These are phyloP conservation scores for Exophiala aquamarina DNA, from an alignment of 2,329 filamentous ascomycete species.

Conservation along the genomic window DNA sequence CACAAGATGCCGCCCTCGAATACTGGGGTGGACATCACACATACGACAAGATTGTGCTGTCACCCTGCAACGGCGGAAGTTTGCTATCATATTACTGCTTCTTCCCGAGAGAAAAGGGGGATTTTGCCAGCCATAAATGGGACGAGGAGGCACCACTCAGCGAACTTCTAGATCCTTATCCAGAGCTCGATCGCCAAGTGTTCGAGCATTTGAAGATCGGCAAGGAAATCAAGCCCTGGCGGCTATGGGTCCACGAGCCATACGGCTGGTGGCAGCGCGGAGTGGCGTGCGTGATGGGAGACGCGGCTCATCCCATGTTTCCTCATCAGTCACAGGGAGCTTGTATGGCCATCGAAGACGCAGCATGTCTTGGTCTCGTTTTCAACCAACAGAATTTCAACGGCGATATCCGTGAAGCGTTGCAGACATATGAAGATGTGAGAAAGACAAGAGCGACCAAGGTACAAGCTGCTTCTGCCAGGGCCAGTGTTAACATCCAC, in stretches of 20 bases:
- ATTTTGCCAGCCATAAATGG: conserved; percentile 64
- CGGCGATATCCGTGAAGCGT: conserved; percentile 27
- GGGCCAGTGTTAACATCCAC: conserved; percentile 62
- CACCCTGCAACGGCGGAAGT: conserved; percentile 65
- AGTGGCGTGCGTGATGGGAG: conserved; percentile 60
- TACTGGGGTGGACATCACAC: conserved; percentile 70
- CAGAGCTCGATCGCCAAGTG: conserved; percentile 60
- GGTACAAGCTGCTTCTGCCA: conserved; percentile 55
- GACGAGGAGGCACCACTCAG: conserved; percentile 54
- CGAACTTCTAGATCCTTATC: conserved; percentile 62
- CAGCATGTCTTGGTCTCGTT: conserved; percentile 61
- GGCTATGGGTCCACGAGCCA: conserved; percentile 64
- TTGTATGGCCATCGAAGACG: conserved; percentile 68
- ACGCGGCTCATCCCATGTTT: conserved; percentile 70
- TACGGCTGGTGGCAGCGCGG: conserved; percentile 58
- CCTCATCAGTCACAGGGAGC: conserved; percentile 69
- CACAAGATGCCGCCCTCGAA: conserved; percentile 60
- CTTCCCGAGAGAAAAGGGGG: conserved; percentile 60
- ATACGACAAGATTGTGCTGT: conserved; percentile 70
- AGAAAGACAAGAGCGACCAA: conserved; percentile 33
- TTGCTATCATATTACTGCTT: conserved; percentile 71
- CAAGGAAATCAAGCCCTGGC: conserved; percentile 64
- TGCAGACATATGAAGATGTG: conserved; percentile 32
- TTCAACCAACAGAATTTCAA: conserved; percentile 41
- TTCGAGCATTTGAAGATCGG: conserved; percentile 59